Base-by-base conservation (phyloP, 352 stramenopile genomes). In the Globisporangium parvum region DNA sequence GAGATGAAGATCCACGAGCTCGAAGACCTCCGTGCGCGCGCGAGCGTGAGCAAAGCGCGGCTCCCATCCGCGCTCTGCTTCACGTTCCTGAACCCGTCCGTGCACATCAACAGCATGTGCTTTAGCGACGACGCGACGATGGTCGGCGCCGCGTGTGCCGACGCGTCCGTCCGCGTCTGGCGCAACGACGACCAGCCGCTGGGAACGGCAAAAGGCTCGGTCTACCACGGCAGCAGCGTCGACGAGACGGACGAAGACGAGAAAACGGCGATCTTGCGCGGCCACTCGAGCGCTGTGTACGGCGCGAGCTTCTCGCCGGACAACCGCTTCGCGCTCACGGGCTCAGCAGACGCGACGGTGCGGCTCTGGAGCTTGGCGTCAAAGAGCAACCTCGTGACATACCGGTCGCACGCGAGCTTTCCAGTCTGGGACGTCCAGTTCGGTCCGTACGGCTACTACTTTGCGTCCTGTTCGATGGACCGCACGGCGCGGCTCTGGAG, bases 381-480 rank as follows among this genome's bases (percentile, higher is more conserved):
- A 1, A 87, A 86, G 64, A 90, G 71, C 57, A 91, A 91, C 47
- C 62, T 93, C 40, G 79, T 72, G 5, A 79, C 85, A 10, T 93
- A 92, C 57, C 77, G 84, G 14, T 87, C 77, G 9, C 84, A 93
- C 58, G 69, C 73, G 39, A 67, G 62, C 5, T 82, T 71, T 39
- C 91, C 93, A 2, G 85, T 98, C 11, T 98, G 93, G 93, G 95
- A 96, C 53, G 91, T 98, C 6, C 68, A 71, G 0, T 97, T 97
- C 59, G 75, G 84, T 12, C 87, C 88, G 17, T 80, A 82, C 18
- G 95, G 95, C 14, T 98, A 98, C 69, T 98, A 98, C 61, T 98
- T 98, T 75, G 93, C 89, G 20, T 97, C 89, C 12, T 95, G 86
- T 58, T 96, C 88, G 20, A 96, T 93, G 63, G 95, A 98, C 60